These are phyloP conservation scores for Nakaseomyces glabratus DNA, from an alignment of 1,139 yeast species.

Conservation along the genomic window DNA sequence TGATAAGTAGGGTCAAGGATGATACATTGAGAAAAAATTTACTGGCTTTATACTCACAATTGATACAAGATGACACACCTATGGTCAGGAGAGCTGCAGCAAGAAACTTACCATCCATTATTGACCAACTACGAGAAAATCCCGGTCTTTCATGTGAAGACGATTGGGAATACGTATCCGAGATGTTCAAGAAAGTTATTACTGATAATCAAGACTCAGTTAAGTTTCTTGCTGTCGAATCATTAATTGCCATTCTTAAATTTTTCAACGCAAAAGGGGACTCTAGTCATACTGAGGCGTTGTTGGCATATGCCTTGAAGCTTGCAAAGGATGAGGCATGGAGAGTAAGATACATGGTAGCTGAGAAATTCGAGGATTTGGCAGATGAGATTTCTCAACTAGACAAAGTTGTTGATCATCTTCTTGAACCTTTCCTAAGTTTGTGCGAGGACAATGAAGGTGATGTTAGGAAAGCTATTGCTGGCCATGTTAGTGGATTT, in stretches of 20 bases:
- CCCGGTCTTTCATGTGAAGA: slow-evolving; percentile 34
- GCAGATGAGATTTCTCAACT: slow-evolving; percentile 47
- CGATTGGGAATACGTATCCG: slow-evolving; percentile 67
- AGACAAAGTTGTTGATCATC: slow-evolving; percentile 49
- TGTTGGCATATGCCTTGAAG: slow-evolving; percentile 52
- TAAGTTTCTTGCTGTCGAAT: slow-evolving; percentile 80
- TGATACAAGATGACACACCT: slow-evolving; percentile 88
- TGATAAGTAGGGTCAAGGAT: slow-evolving; percentile 52
- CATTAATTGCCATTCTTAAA: slow-evolving; percentile 62
- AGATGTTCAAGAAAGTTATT: slow-evolving; percentile 73
- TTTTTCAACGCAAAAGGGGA: slow-evolving; percentile 54
- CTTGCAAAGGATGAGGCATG: slow-evolving; percentile 86
- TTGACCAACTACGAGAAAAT: slow-evolving; percentile 47
- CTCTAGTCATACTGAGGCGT: slow-evolving; percentile 48
- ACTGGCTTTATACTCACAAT: slow-evolving; percentile 55
- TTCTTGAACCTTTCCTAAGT: slow-evolving; percentile 45
- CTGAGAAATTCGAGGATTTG: slow-evolving; percentile 75
- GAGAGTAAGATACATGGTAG: slow-evolving; percentile 98
- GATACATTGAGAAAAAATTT: slow-evolving; percentile 48
- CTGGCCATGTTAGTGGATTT: slow-evolving; percentile 84
- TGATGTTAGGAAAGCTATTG: slow-evolving; percentile 90
- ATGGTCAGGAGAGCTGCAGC: slow-evolving; percentile 98
- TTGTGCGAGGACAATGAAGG: slow-evolving; percentile 91
- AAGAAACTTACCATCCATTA: slow-evolving; percentile 62
- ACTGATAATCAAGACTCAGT: slow-evolving; percentile 94